Evolutionary conservation across 1,284 basidiomycete genomes (phyloP).

Genomic region (Anthracocystis panici-leucophaei): DNA sequence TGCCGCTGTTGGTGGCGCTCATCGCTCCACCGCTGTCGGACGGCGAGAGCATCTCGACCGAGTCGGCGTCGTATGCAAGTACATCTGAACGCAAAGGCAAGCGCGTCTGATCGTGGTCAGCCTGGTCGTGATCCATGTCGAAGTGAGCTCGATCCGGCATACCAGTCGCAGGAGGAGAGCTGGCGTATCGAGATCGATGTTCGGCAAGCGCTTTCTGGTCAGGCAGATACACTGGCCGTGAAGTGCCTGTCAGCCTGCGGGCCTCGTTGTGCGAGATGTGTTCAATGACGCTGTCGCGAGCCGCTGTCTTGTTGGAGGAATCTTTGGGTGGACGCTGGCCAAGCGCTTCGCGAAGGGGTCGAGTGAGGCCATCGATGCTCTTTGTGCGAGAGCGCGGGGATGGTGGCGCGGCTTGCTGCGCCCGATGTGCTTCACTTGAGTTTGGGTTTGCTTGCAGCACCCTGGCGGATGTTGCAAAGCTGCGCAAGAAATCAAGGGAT

Average conservation of each 20-base stretch:
- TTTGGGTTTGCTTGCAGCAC: not conserved
- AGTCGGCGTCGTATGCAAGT: not conserved
- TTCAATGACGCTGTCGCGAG: constrained; percentile 37
- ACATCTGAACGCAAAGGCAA: not conserved
- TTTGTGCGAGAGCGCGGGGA: constrained; percentile 30
- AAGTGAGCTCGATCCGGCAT: constrained; percentile 18
- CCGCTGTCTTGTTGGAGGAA: constrained; percentile 9
- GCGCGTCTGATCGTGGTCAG: not conserved
- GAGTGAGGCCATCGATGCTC: constrained; percentile 31
- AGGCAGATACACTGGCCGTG: constrained; percentile 25
- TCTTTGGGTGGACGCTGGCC: constrained; percentile 21
- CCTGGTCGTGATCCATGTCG: constrained; percentile 9
- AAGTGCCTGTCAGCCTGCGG: constrained; percentile 21
- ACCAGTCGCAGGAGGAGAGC: constrained; percentile 9
- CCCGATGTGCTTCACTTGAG: not conserved
- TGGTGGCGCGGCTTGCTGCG: constrained; percentile 5
- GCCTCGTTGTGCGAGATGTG: constrained; percentile 45
- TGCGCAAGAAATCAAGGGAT: constrained; percentile 27
- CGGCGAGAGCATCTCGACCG: constrained; percentile 6
- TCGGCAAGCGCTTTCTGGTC: constrained; percentile 35
- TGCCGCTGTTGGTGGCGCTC: constrained; percentile 8
- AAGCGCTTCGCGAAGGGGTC: constrained; percentile 32
- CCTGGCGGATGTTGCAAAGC: constrained; percentile 10
- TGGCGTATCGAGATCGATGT: constrained; percentile 25
- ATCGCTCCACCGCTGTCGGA: constrained; percentile 3